A percentile compares a stretch with the other conserved stretches of the same genome.
Conservation (phyloP, 2,329 filamentous ascomycete genomes). For the Zymoseptoria pseudotritici region DNA sequence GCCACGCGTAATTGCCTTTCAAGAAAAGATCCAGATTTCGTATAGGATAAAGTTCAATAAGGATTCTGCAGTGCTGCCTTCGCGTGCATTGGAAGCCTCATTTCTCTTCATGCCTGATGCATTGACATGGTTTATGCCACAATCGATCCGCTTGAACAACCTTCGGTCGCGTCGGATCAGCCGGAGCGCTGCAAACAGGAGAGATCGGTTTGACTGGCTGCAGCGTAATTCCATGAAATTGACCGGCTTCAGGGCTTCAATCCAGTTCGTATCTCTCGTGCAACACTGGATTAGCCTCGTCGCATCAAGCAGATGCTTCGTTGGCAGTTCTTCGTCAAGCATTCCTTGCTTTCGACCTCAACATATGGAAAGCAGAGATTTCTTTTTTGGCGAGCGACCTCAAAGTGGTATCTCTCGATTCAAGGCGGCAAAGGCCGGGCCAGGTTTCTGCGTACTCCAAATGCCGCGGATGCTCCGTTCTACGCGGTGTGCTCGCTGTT, state of each 20-base stretch:
- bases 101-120: background rate
- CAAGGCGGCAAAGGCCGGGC: too few relatives aligned
- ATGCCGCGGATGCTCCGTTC: background rate
- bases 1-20: background rate
- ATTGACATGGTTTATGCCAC: background rate
- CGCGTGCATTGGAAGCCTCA: background rate
- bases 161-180: background rate
- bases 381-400: too few relatives aligned
- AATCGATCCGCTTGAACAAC: background rate
- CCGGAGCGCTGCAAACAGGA: background rate
- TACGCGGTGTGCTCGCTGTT: background rate
- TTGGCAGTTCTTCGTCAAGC: background rate
- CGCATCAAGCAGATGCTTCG: background rate
- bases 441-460: background rate
- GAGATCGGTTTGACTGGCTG: background rate
- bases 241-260: background rate
- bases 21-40: background rate
- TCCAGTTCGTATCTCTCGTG: background rate
- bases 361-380: too few relatives aligned
- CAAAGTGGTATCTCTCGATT: too few relatives aligned
- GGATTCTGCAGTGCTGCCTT: background rate
- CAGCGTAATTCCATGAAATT: background rate
- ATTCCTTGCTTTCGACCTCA: too few relatives aligned
- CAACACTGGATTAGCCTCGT: background rate
- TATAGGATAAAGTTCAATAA: background rate